These are phyloP conservation scores for Chrysophaeum taylorii DNA, from an alignment of 352 stramenopile species.

Conservation along the genomic window DNA sequence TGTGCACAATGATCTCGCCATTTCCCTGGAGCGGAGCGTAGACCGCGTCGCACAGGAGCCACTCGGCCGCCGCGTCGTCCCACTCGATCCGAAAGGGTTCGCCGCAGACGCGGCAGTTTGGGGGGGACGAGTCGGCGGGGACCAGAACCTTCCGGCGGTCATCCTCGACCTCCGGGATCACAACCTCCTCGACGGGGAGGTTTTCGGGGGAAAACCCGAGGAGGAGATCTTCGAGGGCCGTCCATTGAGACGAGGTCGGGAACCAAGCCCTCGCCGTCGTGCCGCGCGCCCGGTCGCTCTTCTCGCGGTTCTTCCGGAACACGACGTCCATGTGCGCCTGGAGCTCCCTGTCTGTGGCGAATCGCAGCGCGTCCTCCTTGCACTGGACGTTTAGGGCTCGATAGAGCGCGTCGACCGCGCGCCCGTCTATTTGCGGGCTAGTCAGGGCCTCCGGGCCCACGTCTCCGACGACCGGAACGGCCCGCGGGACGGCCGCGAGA, in stretches of 20 bases:
- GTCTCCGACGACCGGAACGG: background rate
- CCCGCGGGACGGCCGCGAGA: background rate
- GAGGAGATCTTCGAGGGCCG: background rate
- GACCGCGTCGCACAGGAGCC: slow-evolving; percentile 1
- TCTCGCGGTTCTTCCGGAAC: background rate
- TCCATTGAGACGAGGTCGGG: background rate
- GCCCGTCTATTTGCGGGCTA: background rate
- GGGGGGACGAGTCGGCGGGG: background rate
- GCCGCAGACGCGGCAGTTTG: slow-evolving; percentile 6
- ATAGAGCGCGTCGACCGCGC: slow-evolving; percentile 7
- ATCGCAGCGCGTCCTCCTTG: background rate
- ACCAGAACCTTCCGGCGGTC: background rate
- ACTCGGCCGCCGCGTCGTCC: background rate
- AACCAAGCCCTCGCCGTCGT: background rate
- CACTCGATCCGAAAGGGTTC: background rate
- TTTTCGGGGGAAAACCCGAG: too few relatives aligned
- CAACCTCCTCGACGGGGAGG: too few relatives aligned
- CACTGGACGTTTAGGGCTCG: background rate
- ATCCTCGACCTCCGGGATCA: background rate
- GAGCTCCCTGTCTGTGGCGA: background rate
- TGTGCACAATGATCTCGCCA: background rate
- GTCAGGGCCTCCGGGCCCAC: background rate
- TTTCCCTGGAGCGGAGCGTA: background rate
- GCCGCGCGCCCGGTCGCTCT: background rate
- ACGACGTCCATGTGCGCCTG: background rate